phyloP scores from a whole-genome alignment of 345 rosid species.

The Gossypium mustelinum region DNA sequence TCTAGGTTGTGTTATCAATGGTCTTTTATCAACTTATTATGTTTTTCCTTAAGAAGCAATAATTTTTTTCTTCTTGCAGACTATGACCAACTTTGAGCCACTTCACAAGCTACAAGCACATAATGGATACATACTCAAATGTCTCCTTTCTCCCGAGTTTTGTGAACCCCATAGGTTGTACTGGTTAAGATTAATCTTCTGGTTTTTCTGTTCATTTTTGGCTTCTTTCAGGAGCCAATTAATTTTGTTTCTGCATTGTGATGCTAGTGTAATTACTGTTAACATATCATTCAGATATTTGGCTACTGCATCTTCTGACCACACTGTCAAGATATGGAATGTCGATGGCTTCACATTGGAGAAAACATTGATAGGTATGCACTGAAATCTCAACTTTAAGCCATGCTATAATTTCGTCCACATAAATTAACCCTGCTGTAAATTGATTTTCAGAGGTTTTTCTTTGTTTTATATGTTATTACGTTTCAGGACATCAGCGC shows the following conservation, averaged over 20 bases:
- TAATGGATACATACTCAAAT: constrained; percentile 77
- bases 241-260: neutral
- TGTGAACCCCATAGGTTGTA: constrained; percentile 75
- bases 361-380: constrained; percentile 65
- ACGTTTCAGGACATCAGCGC: constrained; percentile 69
- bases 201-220: neutral
- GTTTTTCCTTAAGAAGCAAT: neutral
- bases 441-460: neutral
- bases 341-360: constrained; percentile 91
- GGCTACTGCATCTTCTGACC: constrained; percentile 94
- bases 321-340: constrained; percentile 94
- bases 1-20: constrained; percentile 7
- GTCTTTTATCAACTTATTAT: neutral
- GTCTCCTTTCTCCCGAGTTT: constrained; percentile 84
- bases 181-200: constrained; percentile 4
- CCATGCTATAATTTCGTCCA: neutral
- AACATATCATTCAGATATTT: constrained; percentile 52
- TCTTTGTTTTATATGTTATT: neutral
- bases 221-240: neutral
- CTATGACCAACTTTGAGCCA: constrained; percentile 92
- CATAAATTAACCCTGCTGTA: neutral
- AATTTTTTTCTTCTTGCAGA: constrained; percentile 38
- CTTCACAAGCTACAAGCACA: constrained; percentile 96
- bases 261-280: constrained; percentile 9
- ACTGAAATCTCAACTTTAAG: neutral